A percentile compares a stretch with the other conserved stretches of the same genome.
Conservation (phyloP, 257 asterid genomes). For the Gentiana macrophylla region DNA sequence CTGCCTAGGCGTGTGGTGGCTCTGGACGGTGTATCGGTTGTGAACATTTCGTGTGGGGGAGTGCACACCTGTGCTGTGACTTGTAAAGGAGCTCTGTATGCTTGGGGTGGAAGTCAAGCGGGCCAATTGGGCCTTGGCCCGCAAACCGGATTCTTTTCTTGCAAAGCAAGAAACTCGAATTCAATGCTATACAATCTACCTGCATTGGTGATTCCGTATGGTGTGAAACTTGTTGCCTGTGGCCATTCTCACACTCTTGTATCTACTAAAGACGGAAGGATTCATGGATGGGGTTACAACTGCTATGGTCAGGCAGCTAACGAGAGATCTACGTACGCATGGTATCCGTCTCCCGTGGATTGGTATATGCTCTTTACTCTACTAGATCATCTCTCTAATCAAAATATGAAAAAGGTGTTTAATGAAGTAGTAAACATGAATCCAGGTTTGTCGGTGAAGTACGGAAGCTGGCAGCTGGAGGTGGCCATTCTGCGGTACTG, state of each 20-base stretch:
- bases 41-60: slow-evolving; percentile 83
- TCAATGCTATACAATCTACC: slow-evolving; percentile 83
- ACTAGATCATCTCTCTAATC: slow-evolving; percentile 1
- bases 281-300: slow-evolving; percentile 97
- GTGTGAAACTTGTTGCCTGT: slow-evolving; percentile 68
- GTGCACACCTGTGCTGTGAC: slow-evolving; percentile 91
- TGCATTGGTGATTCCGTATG: slow-evolving; percentile 58
- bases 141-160: slow-evolving; percentile 50
- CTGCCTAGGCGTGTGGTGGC: slow-evolving; percentile 81
- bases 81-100: slow-evolving; percentile 70
- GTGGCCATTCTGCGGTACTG: slow-evolving; percentile 91
- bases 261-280: slow-evolving; percentile 79
- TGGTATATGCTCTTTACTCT: slow-evolving; percentile 56
- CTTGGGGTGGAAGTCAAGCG: slow-evolving; percentile 93
- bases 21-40: slow-evolving; percentile 49
- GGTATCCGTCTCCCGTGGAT: slow-evolving; percentile 96
- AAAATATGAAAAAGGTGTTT: slow-evolving; percentile 32
- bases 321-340: slow-evolving; percentile 78
- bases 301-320: slow-evolving; percentile 97
- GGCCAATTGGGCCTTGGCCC: slow-evolving; percentile 98
- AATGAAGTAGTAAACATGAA: slow-evolving; percentile 3
- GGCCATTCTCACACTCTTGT: slow-evolving; percentile 94
- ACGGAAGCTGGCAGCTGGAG: slow-evolving; percentile 87
- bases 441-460: slow-evolving; percentile 88
- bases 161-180: slow-evolving; percentile 45